A percentile compares a stretch with the other conserved stretches of the same genome.
Conservation (phyloP, 129 eudicot genomes). For the Chrysanthemum seticuspe region DNA sequence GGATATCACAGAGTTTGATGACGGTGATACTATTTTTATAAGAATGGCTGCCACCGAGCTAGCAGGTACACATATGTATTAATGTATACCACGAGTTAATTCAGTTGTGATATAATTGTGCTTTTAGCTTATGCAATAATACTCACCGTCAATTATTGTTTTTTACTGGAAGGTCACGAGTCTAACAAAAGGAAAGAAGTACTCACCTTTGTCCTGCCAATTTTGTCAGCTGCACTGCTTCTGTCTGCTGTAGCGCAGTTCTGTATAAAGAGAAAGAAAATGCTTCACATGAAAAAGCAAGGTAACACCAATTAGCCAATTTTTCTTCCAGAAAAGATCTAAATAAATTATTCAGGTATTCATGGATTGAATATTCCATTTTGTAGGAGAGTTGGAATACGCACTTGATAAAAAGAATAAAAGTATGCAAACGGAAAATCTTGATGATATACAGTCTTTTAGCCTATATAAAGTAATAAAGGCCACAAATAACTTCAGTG, state of each 20-base stretch:
- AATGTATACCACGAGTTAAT: too few species aligned
- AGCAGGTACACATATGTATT: background rate
- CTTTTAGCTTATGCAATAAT: too few species aligned
- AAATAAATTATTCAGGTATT: background rate
- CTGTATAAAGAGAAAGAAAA: constrained; percentile 12
- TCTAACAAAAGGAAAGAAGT: background rate
- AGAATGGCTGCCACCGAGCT: constrained; percentile 26
- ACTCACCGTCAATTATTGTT: too few species aligned
- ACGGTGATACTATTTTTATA: constrained; percentile 27
- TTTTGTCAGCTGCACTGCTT: background rate
- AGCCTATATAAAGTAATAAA: constrained; percentile 8
- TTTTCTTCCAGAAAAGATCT: background rate
- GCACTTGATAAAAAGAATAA: background rate
- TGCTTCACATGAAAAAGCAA: background rate
- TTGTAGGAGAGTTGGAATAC: constrained; percentile 1
- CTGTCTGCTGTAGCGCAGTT: background rate
- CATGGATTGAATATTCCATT: background rate
- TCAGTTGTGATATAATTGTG: too few species aligned
- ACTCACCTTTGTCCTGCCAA: background rate
- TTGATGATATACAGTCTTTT: constrained; percentile 28
- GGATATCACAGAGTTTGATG: constrained; percentile 18
- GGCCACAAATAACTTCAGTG: constrained; percentile 31
- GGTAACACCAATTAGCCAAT: background rate
- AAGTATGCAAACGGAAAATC: constrained; percentile 17
- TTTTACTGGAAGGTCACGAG: background rate